These are phyloP conservation scores for Aspergillus amoenus DNA, from an alignment of 2,329 filamentous ascomycete genomes.

Conservation along the genomic window DNA sequence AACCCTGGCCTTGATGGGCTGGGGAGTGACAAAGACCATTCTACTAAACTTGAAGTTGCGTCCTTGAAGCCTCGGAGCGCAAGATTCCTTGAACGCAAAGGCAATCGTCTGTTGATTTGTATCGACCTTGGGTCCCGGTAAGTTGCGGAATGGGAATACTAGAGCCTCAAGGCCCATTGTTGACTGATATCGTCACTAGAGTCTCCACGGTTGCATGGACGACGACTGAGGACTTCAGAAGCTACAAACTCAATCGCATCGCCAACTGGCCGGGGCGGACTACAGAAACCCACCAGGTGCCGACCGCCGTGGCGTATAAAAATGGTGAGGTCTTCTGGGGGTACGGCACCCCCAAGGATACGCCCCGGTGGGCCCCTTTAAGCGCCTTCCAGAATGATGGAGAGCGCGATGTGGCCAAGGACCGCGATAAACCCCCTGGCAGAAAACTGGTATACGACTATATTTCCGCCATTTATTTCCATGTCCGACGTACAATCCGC, in stretches of 20 bases:
- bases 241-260: conserved; percentile 4
- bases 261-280: background rate
- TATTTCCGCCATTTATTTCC: no score
- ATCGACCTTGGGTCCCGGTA: conserved; percentile 3
- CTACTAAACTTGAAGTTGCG: no score
- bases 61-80: accelerated
- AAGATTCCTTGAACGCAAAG: no score
- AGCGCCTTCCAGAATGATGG: no score
- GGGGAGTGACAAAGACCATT: no score
- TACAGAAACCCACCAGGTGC: conserved; percentile 2
- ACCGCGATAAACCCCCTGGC: no score
- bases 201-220: conserved; percentile 4
- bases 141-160: background rate
- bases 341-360: background rate
- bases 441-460: no score
- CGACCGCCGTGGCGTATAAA: conserved; percentile 6
- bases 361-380: no score
- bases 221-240: background rate
- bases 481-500: no score
- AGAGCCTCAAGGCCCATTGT: no score
- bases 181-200: background rate
- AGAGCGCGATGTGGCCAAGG: no score
- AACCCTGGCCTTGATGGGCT: no score
- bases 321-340: conserved; percentile 4
- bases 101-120: background rate